Base-by-base conservation (phyloP, 257 asterid species). In the Forsythia viridissima region DNA sequence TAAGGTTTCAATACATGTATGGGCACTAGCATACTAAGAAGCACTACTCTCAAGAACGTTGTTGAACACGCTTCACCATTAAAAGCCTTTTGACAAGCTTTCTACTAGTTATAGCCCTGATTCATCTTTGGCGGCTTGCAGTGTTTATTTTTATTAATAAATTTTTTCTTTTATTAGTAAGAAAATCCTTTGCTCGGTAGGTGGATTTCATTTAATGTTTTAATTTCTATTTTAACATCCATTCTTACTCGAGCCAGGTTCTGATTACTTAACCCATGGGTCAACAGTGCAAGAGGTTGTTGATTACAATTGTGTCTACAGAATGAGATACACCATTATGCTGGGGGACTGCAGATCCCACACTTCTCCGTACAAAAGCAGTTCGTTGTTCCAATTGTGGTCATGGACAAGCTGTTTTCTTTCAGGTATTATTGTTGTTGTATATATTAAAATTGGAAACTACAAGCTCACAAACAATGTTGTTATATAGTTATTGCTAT, bases 401-500 rank as follows among this genome's bases (percentile, higher is more conserved):
- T 46, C 99, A 96, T 78, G 97, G 97, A 78, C 98, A 96, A 89
- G 99, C 99, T 77, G 98, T 96, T 77, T 96, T 96, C 89, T 96
- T 93, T 79, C 99, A 91, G 97, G 98, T 95, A 82, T 7, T 30
- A 52, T 80, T 75, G 51, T 24, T 66, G 37, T 39, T 18, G 30
- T 74, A 44, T 9, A 44, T 44, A 9, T 44, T 44, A 11, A 9
- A 2, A 51, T 21, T 51, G 61, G 52, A 51, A 51, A n/a, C 21
- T 51, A 16, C 59, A 51, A 13, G 59, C 12, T 51, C 4, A 12
- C 1, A 51, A 51, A 51, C 6, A 30, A 30, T 30, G 34, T 30
- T 30, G 34, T 30, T 30, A 30, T 30, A 30, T 30, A 30, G 34
- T 30, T 30, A 30, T 30, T 30, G 34, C 1, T 30, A 30, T 30